Evolutionary conservation across 768 basidiomycete genomes (phyloP).

Genomic region (Boletus sp.): DNA sequence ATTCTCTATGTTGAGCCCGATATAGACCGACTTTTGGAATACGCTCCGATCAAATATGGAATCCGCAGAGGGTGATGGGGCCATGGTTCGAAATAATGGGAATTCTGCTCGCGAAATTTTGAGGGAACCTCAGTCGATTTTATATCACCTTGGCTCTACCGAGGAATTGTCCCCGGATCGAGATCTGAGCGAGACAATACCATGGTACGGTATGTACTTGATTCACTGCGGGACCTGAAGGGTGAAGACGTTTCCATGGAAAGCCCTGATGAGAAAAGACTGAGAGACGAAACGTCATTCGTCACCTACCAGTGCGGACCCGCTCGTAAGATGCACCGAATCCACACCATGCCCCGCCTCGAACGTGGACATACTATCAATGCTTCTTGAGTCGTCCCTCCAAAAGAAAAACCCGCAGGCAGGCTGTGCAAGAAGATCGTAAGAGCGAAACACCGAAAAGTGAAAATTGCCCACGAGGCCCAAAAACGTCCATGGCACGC

Average conservation of each 20-base stretch:
- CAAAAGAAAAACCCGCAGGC: background rate
- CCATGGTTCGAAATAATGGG: too few relatives aligned
- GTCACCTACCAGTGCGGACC: background rate
- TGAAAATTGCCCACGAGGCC: background rate
- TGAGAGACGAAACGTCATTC: background rate
- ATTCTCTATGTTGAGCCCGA: constrained; percentile 13
- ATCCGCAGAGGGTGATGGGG: too few relatives aligned
- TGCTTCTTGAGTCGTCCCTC: background rate
- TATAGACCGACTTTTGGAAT: constrained; percentile 12
- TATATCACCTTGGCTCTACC: constrained; percentile 4
- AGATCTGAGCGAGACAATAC: background rate
- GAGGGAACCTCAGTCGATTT: background rate
- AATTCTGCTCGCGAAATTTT: background rate
- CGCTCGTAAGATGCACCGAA: background rate
- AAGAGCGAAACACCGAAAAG: background rate
- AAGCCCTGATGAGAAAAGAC: background rate
- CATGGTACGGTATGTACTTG: background rate
- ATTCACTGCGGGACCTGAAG: background rate
- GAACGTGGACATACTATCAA: too few relatives aligned
- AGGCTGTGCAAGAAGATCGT: too few relatives aligned
- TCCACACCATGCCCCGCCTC: background rate
- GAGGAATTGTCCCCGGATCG: too few relatives aligned
- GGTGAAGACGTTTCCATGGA: background rate
- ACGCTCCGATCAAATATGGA: too few relatives aligned
- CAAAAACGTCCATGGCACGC: background rate